Percentiles rank a stretch among this genome's conserved stretches.
phyloP scores from a whole-genome alignment of 768 basidiomycete genomes.

The Dioszegia crocea region DNA sequence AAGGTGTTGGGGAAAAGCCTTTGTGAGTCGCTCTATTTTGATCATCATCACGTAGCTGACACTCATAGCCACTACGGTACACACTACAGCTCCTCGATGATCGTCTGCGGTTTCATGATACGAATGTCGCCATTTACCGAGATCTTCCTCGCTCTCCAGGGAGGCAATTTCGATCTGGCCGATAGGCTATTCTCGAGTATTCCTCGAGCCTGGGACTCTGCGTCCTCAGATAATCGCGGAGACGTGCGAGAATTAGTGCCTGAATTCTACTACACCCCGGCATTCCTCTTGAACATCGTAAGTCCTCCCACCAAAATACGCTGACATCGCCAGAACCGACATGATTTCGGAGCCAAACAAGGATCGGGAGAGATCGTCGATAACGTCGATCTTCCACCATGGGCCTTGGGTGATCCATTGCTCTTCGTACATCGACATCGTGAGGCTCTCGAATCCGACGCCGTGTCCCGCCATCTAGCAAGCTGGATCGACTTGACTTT shows the following conservation, averaged over 20 bases:
- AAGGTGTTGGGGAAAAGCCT: constrained; percentile 71
- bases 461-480: constrained; percentile 76
- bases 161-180: constrained; percentile 91
- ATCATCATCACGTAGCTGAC: neutral
- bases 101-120: constrained; percentile 89
- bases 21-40: constrained; percentile 52
- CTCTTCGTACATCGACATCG: constrained; percentile 77
- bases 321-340: constrained; percentile 34
- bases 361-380: constrained; percentile 59
- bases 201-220: constrained; percentile 74
- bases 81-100: constrained; percentile 96
- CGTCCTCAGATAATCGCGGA: constrained; percentile 76
- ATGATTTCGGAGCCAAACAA: constrained; percentile 50
- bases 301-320: neutral
- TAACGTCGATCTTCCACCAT: constrained; percentile 80
- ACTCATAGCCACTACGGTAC: constrained; percentile 56
- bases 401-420: constrained; percentile 79
- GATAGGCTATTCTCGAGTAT: constrained; percentile 56
- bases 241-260: constrained; percentile 92
- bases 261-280: constrained; percentile 54
- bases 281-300: constrained; percentile 71
- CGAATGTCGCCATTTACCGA: constrained; percentile 83
- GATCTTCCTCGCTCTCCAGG: constrained; percentile 90
- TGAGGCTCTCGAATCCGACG: constrained; percentile 76
- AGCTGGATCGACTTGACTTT: constrained; percentile 94